Evolutionary conservation across 495 filamentous ascomycete genomes (phyloP), one percentile per base, ranked within the genome.

Genomic region (Neurospora cerealis): DNA sequence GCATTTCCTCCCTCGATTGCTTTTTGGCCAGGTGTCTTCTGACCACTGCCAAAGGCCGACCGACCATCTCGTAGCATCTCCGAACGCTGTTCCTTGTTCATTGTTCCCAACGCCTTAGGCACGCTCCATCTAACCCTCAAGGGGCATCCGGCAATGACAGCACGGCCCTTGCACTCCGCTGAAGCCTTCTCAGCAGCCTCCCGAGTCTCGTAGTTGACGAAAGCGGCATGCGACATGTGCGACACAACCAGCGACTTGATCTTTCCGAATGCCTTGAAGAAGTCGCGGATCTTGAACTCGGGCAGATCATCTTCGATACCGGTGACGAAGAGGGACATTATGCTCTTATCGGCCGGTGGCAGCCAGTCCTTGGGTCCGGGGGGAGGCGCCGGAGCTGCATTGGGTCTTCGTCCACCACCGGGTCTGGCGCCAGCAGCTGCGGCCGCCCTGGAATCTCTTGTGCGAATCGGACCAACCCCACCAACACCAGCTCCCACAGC

Each of bases 271-370:
- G 90, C 87, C 37, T 91, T 87, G 83, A 99, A 99, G 86, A 96
- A 96, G 8, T 93, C 90, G 21, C 96, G 92, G 46, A 99, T 85
- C 74, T 92, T 91, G 82, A 95, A 90, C 80, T 99, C 96, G 17
- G 96, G 94, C 5, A 98, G 87, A 77, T 98, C 96, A 80, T 98
- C 96, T 80, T 99, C 96, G 15, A 99, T 91, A 24, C 96, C 96
- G 0, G 95, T 98, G 38, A 98, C 86, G 77, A 99, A 98, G 2
- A 99, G 86, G 0, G 94, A 97, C 66, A 92, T 95, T 77, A 99
- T 91, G 66, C 91, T 95, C 17, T 82, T 87, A 78, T 99, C 96
- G 10, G 88, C 81, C 0, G 96, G 96, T 0, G 96, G 96, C 2
- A 89, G 81, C 75, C 94, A 94, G 80, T 98, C 96, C 74, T 92